phyloP scores from a whole-genome alignment of 2,329 filamentous ascomycete species.

The Lasiodiplodia theobromae region DNA sequence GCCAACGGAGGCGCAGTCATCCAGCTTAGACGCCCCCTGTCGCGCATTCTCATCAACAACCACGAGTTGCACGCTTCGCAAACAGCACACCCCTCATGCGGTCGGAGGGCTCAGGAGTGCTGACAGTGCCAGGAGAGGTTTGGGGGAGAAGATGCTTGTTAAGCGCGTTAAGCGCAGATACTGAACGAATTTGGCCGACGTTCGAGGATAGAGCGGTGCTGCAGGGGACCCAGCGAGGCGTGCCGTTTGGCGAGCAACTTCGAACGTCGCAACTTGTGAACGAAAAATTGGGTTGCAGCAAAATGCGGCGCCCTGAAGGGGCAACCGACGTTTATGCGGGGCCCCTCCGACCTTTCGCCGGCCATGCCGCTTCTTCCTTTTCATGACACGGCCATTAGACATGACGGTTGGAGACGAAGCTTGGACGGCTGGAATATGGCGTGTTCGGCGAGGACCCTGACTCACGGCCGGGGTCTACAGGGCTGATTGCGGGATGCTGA shows the following conservation, averaged over 20 bases:
- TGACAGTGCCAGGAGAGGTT: background rate
- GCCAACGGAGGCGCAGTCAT: background rate
- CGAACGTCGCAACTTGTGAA: constrained; percentile 15
- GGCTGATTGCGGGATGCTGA: too few species aligned
- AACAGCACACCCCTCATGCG: background rate
- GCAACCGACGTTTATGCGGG: background rate
- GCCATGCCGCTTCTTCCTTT: background rate
- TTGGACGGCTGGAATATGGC: background rate
- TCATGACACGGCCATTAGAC: background rate
- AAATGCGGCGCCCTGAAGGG: background rate
- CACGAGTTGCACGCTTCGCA: background rate
- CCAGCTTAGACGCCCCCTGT: background rate
- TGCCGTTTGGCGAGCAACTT: background rate
- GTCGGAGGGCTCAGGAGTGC: background rate
- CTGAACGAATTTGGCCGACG: background rate
- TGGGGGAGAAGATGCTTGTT: background rate
- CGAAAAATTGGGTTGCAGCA: background rate
- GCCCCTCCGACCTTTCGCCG: constrained; percentile 7
- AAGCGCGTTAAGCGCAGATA: background rate
- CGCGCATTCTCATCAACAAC: background rate
- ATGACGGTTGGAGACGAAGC: background rate
- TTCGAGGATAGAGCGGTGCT: background rate
- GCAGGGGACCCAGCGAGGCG: background rate
- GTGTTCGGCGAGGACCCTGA: too few species aligned
- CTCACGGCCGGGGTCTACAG: too few species aligned